These are phyloP conservation scores for Mesembryanthemum crystallinum DNA, from an alignment of 148 eudicot species.

Conservation along the genomic window DNA sequence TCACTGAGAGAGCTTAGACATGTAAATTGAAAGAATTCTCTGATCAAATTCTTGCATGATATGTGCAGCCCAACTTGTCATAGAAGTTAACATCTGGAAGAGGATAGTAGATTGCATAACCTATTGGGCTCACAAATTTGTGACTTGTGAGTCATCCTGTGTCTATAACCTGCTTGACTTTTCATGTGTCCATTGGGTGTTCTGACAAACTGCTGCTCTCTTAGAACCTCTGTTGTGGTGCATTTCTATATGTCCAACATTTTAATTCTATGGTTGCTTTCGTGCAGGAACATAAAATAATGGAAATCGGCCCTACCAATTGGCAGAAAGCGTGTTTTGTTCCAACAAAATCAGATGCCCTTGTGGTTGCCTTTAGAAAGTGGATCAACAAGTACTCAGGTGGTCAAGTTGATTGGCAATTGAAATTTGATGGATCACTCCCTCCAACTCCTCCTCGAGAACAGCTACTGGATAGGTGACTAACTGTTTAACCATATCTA, in stretches of 20 bases:
- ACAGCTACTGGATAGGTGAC: conserved; percentile 73
- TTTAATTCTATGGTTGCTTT: neutral
- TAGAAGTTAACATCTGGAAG: neutral
- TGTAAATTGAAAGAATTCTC: neutral
- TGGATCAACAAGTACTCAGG: conserved; percentile 72
- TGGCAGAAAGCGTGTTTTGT: conserved; percentile 82
- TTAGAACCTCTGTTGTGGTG: neutral
- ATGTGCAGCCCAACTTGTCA: neutral
- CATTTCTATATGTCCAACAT: neutral
- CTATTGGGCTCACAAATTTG: neutral
- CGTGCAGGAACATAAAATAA: conserved; percentile 61
- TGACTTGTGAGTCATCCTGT: neutral
- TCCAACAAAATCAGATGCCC: conserved; percentile 79
- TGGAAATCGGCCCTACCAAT: conserved; percentile 58
- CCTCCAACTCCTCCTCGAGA: conserved; percentile 82
- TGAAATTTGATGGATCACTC: conserved; percentile 49
- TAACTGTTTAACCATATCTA: too few species aligned
- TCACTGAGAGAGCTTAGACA: neutral
- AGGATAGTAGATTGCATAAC: neutral
- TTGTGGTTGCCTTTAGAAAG: conserved; percentile 62
- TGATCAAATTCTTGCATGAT: neutral
- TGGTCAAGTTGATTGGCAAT: conserved; percentile 64
- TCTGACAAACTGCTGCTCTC: conserved; percentile 3
- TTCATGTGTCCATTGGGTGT: neutral
- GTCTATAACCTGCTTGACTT: neutral